Evolutionary conservation across 1,284 basidiomycete species (phyloP), one percentile per base, ranked within the genome.

Genomic region (Trametes pubescens): DNA sequence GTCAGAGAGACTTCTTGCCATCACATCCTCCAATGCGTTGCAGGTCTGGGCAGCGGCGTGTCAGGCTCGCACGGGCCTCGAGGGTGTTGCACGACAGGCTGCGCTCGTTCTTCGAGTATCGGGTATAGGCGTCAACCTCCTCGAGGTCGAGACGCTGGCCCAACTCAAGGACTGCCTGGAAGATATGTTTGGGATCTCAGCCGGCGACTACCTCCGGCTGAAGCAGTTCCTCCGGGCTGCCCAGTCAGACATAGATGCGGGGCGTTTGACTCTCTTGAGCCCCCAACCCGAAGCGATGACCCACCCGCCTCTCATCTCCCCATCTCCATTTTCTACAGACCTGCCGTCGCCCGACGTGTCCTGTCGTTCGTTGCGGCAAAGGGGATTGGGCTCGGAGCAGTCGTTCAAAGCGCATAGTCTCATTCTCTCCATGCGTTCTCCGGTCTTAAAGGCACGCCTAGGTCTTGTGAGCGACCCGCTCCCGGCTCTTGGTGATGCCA

Each of bases 131-230:
- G n/a, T n/a, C n/a, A 32, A 14, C 14, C 26, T 2, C 10, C 24
- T 38, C 7, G 21, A 29, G 21, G 10, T 49, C 37, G 37, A 60
- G 21, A 32, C 51, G 26, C 21, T 57, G 46, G 34, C 21, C n/a
- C n/a, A n/a, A 16, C 37, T 24, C 34, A 21, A 34, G n/a, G 29
- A 46, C 16, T n/a, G 22, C 9, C 56, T 62, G 1, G 56, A 46
- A 1, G 59, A 67, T 26, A 57, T 68, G 59, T 40, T 46, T 1
- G 64, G 46, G 5, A 47, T 68, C 32, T 49, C 59, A n/a, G 66
- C 66, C 9, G 63, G 61, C 49, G 58, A 59, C 10, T 68, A 68
- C 43, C 62, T 56, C 32, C 54, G 61, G 22, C 59, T 68, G 2
- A 52, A 61, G 46, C 48, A 37, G 37, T 68, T 51, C 48, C 64